Conservation (phyloP, 23 red algal genomes). For the Gracilariopsis chorda region DNA sequence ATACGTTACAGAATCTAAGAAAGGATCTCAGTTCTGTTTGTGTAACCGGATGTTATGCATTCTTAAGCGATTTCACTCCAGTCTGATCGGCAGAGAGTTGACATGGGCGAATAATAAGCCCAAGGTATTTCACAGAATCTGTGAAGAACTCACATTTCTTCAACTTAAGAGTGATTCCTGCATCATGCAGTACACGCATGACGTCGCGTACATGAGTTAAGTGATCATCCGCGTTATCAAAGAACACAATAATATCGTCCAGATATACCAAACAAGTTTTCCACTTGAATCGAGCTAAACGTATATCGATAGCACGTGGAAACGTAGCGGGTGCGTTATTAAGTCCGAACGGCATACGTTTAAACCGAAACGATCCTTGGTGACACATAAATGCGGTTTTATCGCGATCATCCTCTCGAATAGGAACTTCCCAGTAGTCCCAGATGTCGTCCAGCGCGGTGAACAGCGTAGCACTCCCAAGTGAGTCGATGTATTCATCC, state of each 20-base stretch:
- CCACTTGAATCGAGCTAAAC: not conserved
- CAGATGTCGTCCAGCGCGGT: not conserved
- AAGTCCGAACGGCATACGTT: not conserved
- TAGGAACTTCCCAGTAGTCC: not conserved
- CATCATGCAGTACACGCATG: not conserved
- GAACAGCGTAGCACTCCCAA: not conserved
- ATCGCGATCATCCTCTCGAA: not conserved
- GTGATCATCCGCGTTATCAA: not conserved
- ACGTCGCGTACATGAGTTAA: not conserved
- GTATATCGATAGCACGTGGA: not conserved
- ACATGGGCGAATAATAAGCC: not conserved
- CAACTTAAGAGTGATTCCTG: not conserved
- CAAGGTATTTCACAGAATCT: not conserved
- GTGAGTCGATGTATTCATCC: constrained; percentile 7
- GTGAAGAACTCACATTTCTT: not conserved
- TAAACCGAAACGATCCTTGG: not conserved
- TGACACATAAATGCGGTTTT: not conserved
- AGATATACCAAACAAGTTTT: not conserved
- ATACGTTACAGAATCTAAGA: not conserved
- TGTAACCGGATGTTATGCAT: not conserved
- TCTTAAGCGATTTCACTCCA: not conserved
- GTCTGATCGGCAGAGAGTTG: not conserved
- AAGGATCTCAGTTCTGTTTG: not conserved
- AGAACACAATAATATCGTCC: not conserved
- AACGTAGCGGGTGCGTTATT: not conserved